Evolutionary conservation across 805 yeast genomes (phyloP).

Genomic region (Starmerella sp.): DNA sequence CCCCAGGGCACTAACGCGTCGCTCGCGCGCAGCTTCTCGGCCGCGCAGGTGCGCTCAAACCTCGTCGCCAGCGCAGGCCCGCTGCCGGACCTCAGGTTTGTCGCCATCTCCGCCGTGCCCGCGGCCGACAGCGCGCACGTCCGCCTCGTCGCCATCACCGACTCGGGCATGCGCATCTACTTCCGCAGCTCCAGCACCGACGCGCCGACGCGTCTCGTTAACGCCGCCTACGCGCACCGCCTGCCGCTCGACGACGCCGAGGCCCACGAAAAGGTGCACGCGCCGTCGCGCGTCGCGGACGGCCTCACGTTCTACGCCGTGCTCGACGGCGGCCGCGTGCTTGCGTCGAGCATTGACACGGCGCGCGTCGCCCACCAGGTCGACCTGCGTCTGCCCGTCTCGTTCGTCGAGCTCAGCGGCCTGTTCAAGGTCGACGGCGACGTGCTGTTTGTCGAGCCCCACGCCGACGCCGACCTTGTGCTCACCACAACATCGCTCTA

Average conservation of each 20-base stretch:
- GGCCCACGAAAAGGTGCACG: neutral
- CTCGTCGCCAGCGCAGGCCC: neutral
- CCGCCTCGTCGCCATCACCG: slow-evolving; percentile 20
- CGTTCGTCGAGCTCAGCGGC: slow-evolving; percentile 29
- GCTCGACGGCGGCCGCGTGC: neutral
- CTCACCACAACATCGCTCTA: slow-evolving; percentile 70
- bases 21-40: neutral
- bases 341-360: slow-evolving; percentile 61
- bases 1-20: slow-evolving; percentile 6
- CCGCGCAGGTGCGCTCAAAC: slow-evolving; percentile 6
- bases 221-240: slow-evolving; percentile 10
- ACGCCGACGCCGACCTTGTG: slow-evolving; percentile 62
- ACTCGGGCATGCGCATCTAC: slow-evolving; percentile 20
- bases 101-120: slow-evolving; percentile 16
- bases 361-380: slow-evolving; percentile 64
- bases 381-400: slow-evolving; percentile 32
- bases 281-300: slow-evolving; percentile 1
- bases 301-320: slow-evolving; percentile 5
- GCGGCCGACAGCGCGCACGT: slow-evolving; percentile 1
- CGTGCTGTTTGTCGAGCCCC: slow-evolving; percentile 57
- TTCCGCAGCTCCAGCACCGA: slow-evolving; percentile 11
- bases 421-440: slow-evolving; percentile 52
- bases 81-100: slow-evolving; percentile 1
- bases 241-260: slow-evolving; percentile 3
- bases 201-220: neutral